Evolutionary conservation across 106 monocot species (phyloP).

Genomic region (Hemerocallis citrina): DNA sequence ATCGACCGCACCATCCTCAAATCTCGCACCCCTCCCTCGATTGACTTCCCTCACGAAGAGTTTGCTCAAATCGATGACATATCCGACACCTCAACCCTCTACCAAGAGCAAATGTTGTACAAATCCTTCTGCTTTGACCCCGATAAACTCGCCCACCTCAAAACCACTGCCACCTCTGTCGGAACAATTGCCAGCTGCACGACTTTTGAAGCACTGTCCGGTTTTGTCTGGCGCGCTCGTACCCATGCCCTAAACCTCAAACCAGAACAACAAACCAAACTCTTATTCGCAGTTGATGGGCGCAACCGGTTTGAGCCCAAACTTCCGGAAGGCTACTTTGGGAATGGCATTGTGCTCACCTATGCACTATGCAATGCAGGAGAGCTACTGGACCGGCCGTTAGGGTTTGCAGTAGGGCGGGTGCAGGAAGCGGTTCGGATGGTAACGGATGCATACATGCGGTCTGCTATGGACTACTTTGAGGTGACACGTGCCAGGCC

Average conservation of each 20-base stretch:
- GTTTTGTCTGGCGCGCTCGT: slow-evolving; percentile 53
- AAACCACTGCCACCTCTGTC: slow-evolving; percentile 19
- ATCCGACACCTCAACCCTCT: background rate
- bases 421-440: slow-evolving; percentile 47
- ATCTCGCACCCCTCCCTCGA: slow-evolving; percentile 10
- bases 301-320: slow-evolving; percentile 43
- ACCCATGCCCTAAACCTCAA: slow-evolving; percentile 28
- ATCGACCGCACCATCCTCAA: slow-evolving; percentile 28
- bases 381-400: slow-evolving; percentile 19
- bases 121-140: slow-evolving; percentile 48
- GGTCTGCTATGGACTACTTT: slow-evolving; percentile 69
- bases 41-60: slow-evolving; percentile 19
- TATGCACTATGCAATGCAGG: slow-evolving; percentile 25
- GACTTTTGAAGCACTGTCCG: slow-evolving; percentile 57
- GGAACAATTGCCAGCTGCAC: slow-evolving; percentile 26
- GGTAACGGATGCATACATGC: slow-evolving; percentile 54
- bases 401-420: slow-evolving; percentile 27
- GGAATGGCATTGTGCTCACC: slow-evolving; percentile 71
- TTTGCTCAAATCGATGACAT: background rate
- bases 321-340: slow-evolving; percentile 62
- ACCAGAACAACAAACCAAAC: slow-evolving; percentile 49
- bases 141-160: slow-evolving; percentile 26
- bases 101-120: slow-evolving; percentile 21
- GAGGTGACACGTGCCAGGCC: slow-evolving; percentile 56
- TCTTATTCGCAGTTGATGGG: slow-evolving; percentile 76